A percentile compares a stretch with the other conserved stretches of the same genome.
These are phyloP conservation scores for Limnanthes douglasii DNA, from an alignment of 345 rosid genomes.

Conservation along the genomic window DNA sequence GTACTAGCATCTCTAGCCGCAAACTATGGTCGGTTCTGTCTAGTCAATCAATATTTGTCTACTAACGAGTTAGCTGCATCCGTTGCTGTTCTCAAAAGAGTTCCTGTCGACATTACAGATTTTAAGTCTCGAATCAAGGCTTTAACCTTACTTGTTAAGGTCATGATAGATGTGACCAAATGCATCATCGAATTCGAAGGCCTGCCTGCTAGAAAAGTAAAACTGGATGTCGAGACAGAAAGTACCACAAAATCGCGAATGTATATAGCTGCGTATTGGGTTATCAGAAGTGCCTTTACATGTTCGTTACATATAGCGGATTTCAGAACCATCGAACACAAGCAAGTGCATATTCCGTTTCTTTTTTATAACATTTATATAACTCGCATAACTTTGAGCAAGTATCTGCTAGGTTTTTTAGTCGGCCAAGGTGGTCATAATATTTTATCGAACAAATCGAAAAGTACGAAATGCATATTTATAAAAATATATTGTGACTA, in stretches of 20 bases:
- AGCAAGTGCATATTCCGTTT: constrained; percentile 51
- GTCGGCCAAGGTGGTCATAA: too few species aligned
- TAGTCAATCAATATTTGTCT: constrained; percentile 27
- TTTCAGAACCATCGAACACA: constrained; percentile 24
- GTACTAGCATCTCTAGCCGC: constrained; percentile 53
- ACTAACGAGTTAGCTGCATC: constrained; percentile 40
- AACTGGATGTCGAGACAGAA: constrained; percentile 21
- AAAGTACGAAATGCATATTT: too few species aligned
- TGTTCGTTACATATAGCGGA: constrained; percentile 40
- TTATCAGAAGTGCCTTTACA: constrained; percentile 35
- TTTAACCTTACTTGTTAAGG: constrained; percentile 26
- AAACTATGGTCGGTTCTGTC: constrained; percentile 45
- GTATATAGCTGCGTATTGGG: constrained; percentile 48
- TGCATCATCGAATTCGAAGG: constrained; percentile 42
- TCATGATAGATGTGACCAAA: constrained; percentile 38
- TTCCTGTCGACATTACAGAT: constrained; percentile 22
- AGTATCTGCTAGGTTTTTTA: too few species aligned
- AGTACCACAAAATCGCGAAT: constrained; percentile 27
- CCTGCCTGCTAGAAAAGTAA: constrained; percentile 21
- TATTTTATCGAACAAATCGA: too few species aligned
- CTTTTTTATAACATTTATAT: too few species aligned
- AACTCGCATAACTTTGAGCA: too few species aligned
- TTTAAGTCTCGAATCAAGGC: constrained; percentile 41
- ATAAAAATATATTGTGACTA: too few species aligned
- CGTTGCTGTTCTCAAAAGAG: constrained; percentile 35